A percentile compares a stretch with the other conserved stretches of the same genome.
phyloP scores from a whole-genome alignment of 257 asterid species.

The Vinca minor region DNA sequence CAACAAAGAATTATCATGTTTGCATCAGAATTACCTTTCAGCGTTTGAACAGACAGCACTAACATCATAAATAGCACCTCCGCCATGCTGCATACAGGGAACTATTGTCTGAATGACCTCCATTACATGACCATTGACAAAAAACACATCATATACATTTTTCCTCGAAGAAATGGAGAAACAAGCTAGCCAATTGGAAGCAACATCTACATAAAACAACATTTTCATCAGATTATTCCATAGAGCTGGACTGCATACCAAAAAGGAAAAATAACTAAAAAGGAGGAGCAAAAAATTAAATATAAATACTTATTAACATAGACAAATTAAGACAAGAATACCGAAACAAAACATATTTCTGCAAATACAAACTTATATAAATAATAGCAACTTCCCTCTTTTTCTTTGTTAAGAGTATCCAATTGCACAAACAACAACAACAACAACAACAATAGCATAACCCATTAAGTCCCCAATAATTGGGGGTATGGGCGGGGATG shows the following conservation, averaged over 20 bases:
- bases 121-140: slow-evolving; percentile 47
- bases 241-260: too few species aligned
- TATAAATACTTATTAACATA: too few species aligned
- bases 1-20: background rate
- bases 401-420: background rate
- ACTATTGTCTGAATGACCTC: slow-evolving; percentile 59
- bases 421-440: too few species aligned
- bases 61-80: slow-evolving; percentile 30
- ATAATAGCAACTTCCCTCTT: background rate
- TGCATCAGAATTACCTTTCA: slow-evolving; percentile 51
- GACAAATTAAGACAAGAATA: background rate
- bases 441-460: too few species aligned
- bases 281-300: too few species aligned
- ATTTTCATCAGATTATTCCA: slow-evolving; percentile 15
- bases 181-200: slow-evolving; percentile 77
- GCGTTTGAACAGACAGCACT: slow-evolving; percentile 58
- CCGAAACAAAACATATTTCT: background rate
- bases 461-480: too few species aligned
- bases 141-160: slow-evolving; percentile 68
- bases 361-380: background rate
- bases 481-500: too few species aligned
- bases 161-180: slow-evolving; percentile 79
- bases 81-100: slow-evolving; percentile 64
- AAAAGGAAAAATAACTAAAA: too few species aligned
- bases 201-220: slow-evolving; percentile 48